Base-by-base conservation (phyloP, 2,329 filamentous ascomycete species). In the Sodiomyces alkalinus region DNA sequence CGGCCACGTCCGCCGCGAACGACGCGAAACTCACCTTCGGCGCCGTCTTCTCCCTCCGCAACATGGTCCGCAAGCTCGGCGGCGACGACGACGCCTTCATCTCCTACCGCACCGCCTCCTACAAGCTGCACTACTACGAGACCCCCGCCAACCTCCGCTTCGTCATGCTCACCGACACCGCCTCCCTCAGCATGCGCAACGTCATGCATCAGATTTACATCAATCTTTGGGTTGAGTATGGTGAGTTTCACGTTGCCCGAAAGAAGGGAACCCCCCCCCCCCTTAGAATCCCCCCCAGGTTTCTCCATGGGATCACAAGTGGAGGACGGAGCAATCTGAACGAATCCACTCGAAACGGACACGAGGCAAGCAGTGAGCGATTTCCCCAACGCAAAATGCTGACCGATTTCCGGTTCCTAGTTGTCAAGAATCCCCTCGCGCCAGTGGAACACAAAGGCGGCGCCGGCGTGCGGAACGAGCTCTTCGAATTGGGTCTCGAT, bases 91-190 rank as follows among this genome's bases (percentile, higher is more conserved):
- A 94, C 59, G 83, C 80, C 49, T 98, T 98, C 54, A 79, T 98
- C 42, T 83, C 78, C 41, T 98, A 81, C 58, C 80, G 83, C 42
- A 98, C 90, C 29, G 80, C 69, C 41, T 80, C 93, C 55, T 98
- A 98, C 66, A 94, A 94, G 59, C 70, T 98, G 43, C 90, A 98
- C 59, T 98, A 92, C 62, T 98, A 94, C 65, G 90, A 98, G 63
- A 96, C 90, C 9, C 85, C 86, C 1, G 90, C 85, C 29, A 92
- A 82, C 51, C 75, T 92, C 54, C 92, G 93, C 48, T 92, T 96
- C 48, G 85, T 94, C 48, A 82, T 98, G 76, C 65, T 96, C 47
- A 96, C 90, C 15, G 90, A 96, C 56, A 81, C 80, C 20, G 79
- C 74, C 40, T 80, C 82, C 33, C 70, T 80, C 40, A 94, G 85